Evolutionary conservation across 139 green algal genomes (phyloP).

Genomic region (Volvox reticuliferus): DNA sequence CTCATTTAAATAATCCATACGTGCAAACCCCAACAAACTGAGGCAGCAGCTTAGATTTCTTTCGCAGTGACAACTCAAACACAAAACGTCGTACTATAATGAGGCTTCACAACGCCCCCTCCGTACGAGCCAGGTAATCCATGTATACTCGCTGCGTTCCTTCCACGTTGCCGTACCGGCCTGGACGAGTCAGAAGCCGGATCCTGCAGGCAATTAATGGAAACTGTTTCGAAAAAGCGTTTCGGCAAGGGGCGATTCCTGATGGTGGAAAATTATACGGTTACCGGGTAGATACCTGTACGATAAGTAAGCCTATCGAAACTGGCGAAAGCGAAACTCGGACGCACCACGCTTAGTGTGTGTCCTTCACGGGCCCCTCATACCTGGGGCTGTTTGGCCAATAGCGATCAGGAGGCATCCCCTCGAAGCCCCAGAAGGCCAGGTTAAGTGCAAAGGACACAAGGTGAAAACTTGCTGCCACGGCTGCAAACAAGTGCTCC

Average conservation of each 20-base stretch:
- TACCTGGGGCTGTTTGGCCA: conserved; percentile 57
- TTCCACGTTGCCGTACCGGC: conserved; percentile 66
- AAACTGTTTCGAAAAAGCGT: too few species aligned
- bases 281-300: too few species aligned
- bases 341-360: too few species aligned
- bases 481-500: conserved; percentile 63
- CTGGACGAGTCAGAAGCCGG: conserved; percentile 53
- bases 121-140: conserved; percentile 24
- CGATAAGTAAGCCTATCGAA: too few species aligned
- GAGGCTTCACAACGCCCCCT: not conserved
- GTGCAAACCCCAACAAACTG: too few species aligned
- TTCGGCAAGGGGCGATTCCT: too few species aligned
- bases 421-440: conserved; percentile 69
- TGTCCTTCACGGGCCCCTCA: not conserved
- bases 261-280: too few species aligned
- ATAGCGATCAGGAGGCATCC: conserved; percentile 65
- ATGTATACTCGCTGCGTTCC: conserved; percentile 57
- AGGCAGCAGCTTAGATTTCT: too few species aligned
- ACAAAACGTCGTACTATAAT: too few species aligned
- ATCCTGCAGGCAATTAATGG: conserved; percentile 40
- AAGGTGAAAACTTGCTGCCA: conserved; percentile 64
- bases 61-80: too few species aligned
- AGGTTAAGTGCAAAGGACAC: conserved; percentile 66
- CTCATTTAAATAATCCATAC: too few species aligned
- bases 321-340: too few species aligned